A percentile compares a stretch with the other conserved stretches of the same genome.
Evolutionary conservation across 805 yeast species (phyloP).

Genomic region (Candida lessepsii): DNA sequence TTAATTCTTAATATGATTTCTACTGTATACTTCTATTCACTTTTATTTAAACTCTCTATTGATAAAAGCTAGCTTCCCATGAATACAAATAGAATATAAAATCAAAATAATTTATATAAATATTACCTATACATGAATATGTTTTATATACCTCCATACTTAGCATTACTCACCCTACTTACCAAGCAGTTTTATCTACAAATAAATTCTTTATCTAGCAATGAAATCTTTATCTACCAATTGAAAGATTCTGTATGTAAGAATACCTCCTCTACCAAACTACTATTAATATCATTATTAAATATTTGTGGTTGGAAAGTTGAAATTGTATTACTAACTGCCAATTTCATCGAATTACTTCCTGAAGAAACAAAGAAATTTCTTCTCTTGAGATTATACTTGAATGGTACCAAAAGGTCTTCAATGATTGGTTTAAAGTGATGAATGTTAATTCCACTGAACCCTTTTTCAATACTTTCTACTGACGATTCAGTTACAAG

Average conservation of each 20-base stretch:
- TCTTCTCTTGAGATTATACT: constrained; percentile 21
- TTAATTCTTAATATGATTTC: too few relatives aligned
- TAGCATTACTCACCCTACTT: too few relatives aligned
- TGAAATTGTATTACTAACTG: constrained; percentile 41
- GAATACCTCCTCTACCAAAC: constrained; percentile 42
- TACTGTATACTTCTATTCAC: too few relatives aligned
- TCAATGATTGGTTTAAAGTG: constrained; percentile 20
- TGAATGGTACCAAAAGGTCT: constrained; percentile 17
- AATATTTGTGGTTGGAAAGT: constrained; percentile 35
- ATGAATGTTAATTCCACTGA: constrained; percentile 3
- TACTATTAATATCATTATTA: constrained; percentile 24
- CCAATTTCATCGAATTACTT: constrained; percentile 37
- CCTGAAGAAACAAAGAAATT: constrained; percentile 49
- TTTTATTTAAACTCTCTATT: too few relatives aligned
- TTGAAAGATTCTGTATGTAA: constrained; percentile 54
- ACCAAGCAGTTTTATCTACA: too few relatives aligned
- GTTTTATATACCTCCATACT: too few relatives aligned
- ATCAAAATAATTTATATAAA: too few relatives aligned
- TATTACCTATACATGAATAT: too few relatives aligned
- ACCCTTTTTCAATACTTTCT: not conserved
- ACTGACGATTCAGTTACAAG: not conserved
- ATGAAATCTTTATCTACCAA: constrained; percentile 34
- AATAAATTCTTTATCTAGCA: too few relatives aligned
- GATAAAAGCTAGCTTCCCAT: too few relatives aligned
- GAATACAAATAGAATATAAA: too few relatives aligned